Evolutionary conservation across 768 basidiomycete genomes (phyloP).

Genomic region (Sutorius australiensis): DNA sequence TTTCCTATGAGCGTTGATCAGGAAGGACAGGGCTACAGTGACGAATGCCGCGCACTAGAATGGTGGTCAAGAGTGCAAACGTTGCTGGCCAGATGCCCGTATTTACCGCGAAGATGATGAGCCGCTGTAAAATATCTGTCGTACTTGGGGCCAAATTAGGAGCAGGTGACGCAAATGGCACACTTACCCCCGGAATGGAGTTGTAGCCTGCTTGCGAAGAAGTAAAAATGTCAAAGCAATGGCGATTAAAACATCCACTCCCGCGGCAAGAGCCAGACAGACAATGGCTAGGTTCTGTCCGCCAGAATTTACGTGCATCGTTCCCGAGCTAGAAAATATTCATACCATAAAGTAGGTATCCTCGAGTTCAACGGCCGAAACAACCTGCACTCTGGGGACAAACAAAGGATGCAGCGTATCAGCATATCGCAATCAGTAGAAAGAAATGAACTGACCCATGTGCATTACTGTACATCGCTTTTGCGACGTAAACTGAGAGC

Average conservation of each 20-base stretch:
- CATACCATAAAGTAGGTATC: background rate
- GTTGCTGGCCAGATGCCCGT: conserved; percentile 49
- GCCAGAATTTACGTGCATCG: background rate
- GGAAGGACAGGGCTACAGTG: background rate
- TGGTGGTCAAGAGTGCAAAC: conserved; percentile 39
- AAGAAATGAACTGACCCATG: background rate
- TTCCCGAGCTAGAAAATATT: background rate
- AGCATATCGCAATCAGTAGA: background rate
- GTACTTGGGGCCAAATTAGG: background rate
- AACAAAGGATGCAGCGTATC: background rate
- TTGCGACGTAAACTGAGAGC: background rate
- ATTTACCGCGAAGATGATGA: conserved; percentile 3
- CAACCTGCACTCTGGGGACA: background rate
- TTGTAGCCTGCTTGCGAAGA: background rate
- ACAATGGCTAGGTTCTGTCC: background rate
- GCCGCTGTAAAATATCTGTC: conserved; percentile 3
- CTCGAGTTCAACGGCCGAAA: background rate
- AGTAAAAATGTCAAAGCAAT: conserved; percentile 1
- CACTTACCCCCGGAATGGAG: background rate
- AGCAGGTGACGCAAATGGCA: no score
- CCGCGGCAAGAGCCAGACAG: background rate
- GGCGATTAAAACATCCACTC: conserved; percentile 4
- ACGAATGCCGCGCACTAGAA: conserved; percentile 41
- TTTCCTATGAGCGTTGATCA: background rate
- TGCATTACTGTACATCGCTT: background rate